Evolutionary conservation across 495 filamentous ascomycete genomes (phyloP), one percentile per base, ranked within the genome.

Genomic region (Neurospora hispaniola): DNA sequence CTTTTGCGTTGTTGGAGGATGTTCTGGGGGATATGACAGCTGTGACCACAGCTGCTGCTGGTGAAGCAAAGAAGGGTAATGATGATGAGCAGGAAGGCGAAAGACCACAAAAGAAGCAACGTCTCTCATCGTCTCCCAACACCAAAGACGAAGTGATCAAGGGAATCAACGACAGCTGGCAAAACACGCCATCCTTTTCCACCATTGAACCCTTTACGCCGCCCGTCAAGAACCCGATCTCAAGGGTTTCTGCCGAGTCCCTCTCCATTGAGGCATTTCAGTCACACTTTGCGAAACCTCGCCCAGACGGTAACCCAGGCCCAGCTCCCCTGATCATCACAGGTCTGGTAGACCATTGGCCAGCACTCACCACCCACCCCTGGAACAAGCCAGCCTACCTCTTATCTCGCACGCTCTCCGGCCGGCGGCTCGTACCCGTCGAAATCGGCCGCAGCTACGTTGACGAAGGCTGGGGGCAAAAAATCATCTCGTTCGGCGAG

Each of bases 381-480:
- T 99, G 96, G 96, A 85, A 83, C 31, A 88, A 85, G 5, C 90
- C 90, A 0, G 83, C 86, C 3, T 98, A 98, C 79, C 89, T 97
- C 75, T 83, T 93, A 27, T 84, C 88, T 6, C 88, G 85, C 62
- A 98, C 96, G 0, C 87, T 97, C 54, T 85, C 82, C 11, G 96
- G 96, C 1, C 85, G 89, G 35, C 86, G 96, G 48, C 87, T 97
- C 2, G 90, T 98, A 1, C 96, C 96, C 0, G 86, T 98, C 16
- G 96, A 99, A 79, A 78, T 97, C n/a, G 96, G 96, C 8, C 84
- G 92, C 69, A 93, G 89, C 74, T 99, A 99, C 76, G 94, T 93
- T 9, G 92, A 96, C 73, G 88, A 87, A 27, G 90, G 85, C 16
- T 99, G 96, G 96, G 90, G 91, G 0, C 96, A 99, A 79, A 87